phyloP scores from a whole-genome alignment of 768 basidiomycete genomes.

The Boletus barrowsii region DNA sequence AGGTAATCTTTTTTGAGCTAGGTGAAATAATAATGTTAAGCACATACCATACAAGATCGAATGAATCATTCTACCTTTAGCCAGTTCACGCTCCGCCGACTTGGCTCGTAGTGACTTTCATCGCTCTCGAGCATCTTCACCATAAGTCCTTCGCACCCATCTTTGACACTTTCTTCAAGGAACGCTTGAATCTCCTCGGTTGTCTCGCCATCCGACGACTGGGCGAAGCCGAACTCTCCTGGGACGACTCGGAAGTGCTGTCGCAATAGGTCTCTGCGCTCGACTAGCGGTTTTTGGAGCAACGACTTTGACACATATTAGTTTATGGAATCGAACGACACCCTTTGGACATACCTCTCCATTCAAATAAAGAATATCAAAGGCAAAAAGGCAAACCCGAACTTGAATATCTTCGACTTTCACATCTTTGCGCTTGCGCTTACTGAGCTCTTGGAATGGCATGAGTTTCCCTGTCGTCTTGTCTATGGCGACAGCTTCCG shows the following conservation, averaged over 20 bases:
- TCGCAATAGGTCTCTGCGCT: constrained; percentile 73
- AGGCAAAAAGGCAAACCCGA: constrained; percentile 92
- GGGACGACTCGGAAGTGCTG: constrained; percentile 79
- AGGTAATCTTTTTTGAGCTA: constrained; percentile 99
- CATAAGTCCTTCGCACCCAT: constrained; percentile 99
- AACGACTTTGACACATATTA: constrained; percentile 57
- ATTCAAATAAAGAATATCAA: constrained; percentile 94
- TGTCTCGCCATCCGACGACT: constrained; percentile 82
- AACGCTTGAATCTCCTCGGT: constrained; percentile 94
- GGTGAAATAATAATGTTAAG: not conserved
- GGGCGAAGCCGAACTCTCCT: constrained; percentile 92
- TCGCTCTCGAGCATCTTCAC: constrained; percentile 96
- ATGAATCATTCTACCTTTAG: constrained; percentile 65
- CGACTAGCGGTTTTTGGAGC: constrained; percentile 68
- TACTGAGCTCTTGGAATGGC: constrained; percentile 97
- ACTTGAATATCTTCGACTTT: constrained; percentile 98
- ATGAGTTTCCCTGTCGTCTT: constrained; percentile 77
- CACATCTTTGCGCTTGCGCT: constrained; percentile 95
- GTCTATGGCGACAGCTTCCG: constrained; percentile 97
- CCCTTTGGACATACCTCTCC: constrained; percentile 64
- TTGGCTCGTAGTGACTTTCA: constrained; percentile 93
- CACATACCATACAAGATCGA: not conserved
- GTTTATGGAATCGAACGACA: not conserved
- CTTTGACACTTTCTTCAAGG: constrained; percentile 94
- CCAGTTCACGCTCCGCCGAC: constrained; percentile 95